Percentiles rank a stretch among this genome's conserved stretches.
Evolutionary conservation across 2,329 filamentous ascomycete species (phyloP).

Genomic region (Tolypocladium pustulatum): DNA sequence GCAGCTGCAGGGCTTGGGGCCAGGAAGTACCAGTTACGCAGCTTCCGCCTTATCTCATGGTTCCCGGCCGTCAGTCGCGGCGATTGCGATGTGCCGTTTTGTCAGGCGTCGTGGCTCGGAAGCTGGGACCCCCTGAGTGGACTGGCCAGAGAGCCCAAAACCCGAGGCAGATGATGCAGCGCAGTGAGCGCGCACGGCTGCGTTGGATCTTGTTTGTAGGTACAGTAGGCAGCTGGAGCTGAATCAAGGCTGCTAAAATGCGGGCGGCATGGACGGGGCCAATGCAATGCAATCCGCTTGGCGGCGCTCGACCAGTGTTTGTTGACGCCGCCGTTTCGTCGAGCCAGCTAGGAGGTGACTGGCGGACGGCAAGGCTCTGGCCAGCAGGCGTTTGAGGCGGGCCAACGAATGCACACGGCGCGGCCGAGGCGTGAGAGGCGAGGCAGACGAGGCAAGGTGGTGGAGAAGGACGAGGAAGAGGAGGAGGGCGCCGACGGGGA

Average conservation of each 20-base stretch:
- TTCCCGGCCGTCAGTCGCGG: conserved; percentile 19
- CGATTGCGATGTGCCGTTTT: conserved; percentile 22
- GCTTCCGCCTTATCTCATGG: conserved; percentile 31
- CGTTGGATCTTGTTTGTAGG: conserved; percentile 1
- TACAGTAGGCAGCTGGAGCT: neutral
- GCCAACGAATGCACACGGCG: neutral
- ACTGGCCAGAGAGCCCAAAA: neutral
- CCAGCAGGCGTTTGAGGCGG: neutral
- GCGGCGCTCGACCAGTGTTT: neutral
- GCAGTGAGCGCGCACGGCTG: neutral
- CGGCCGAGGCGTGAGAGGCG: neutral
- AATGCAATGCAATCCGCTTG: neutral
- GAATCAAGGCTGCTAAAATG: neutral
- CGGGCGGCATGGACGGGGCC: neutral
- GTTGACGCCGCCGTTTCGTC: conserved; percentile 9
- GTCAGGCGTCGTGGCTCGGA: conserved; percentile 13
- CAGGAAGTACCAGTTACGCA: conserved; percentile 24
- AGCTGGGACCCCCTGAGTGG: conserved; percentile 12
- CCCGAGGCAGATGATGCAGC: neutral
- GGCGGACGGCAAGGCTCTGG: neutral
- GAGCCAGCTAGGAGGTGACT: conserved; percentile 2
- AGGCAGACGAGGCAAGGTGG: neutral
- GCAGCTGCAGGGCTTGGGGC: conserved; percentile 7
- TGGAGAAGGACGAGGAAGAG: neutral
- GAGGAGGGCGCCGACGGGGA: neutral